Conservation (phyloP, 2,329 filamentous ascomycete species). For the Alternaria sp. region DNA sequence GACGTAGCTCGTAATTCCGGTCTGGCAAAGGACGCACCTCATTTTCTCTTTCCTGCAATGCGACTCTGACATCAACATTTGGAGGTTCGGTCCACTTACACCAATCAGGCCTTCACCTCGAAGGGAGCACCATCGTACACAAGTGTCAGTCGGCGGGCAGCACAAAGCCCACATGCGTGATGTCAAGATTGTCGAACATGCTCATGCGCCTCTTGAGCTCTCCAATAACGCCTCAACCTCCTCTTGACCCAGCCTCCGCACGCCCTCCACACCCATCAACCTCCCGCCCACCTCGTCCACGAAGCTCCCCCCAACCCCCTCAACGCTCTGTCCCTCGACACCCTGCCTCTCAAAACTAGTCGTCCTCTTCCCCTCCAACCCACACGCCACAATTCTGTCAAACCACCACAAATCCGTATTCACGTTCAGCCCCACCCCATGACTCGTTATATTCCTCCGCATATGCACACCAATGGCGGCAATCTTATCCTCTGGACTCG, state of each 20-base stretch:
- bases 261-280: constrained; percentile 27
- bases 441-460: constrained; percentile 78
- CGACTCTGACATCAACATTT: background rate
- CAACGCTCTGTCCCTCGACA: constrained; percentile 43
- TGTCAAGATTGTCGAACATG: background rate
- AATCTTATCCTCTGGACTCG: constrained; percentile 68
- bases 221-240: constrained; percentile 16
- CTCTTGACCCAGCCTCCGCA: constrained; percentile 24
- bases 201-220: background rate
- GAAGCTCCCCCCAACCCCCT: constrained; percentile 50
- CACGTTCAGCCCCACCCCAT: constrained; percentile 85
- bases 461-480: constrained; percentile 93
- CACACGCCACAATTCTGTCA: constrained; percentile 85
- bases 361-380: constrained; percentile 77
- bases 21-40: background rate
- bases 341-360: constrained; percentile 73
- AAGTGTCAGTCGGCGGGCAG: background rate
- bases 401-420: constrained; percentile 69
- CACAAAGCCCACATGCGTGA: background rate
- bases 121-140: background rate
- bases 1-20: background rate
- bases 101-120: background rate
- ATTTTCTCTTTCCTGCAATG: background rate
- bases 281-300: constrained; percentile 48
- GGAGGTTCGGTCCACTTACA: background rate